Evolutionary conservation across 345 rosid genomes (phyloP).

Genomic region (Citrus maxima): DNA sequence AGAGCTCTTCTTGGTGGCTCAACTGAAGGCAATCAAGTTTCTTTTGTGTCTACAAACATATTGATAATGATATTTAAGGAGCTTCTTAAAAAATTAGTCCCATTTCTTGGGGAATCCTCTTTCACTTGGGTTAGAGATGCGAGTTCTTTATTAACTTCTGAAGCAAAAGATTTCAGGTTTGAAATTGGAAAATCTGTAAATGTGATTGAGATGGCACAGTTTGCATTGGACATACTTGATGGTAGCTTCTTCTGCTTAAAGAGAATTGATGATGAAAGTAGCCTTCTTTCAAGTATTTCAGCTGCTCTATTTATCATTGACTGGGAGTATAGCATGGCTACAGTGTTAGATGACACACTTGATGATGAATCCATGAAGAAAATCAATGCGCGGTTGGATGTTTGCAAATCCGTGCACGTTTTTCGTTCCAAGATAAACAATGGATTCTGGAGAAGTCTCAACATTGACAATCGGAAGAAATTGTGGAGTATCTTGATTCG

Average conservation of each 20-base stretch:
- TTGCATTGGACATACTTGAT: constrained; percentile 61
- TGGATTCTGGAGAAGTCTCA: constrained; percentile 50
- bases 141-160: constrained; percentile 35
- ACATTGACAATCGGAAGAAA: constrained; percentile 40
- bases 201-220: constrained; percentile 43
- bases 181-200: constrained; percentile 27
- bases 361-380: constrained; percentile 32
- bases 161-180: constrained; percentile 23
- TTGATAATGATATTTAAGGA: constrained; percentile 44
- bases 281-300: constrained; percentile 50
- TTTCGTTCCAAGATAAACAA: constrained; percentile 43
- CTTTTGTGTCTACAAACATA: constrained; percentile 57
- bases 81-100: constrained; percentile 45
- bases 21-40: constrained; percentile 37
- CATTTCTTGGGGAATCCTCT: constrained; percentile 58
- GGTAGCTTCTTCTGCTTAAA: constrained; percentile 62
- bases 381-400: constrained; percentile 33
- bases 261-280: constrained; percentile 47
- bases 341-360: constrained; percentile 28
- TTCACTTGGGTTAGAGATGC: constrained; percentile 57
- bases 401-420: constrained; percentile 40
- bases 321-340: constrained; percentile 61
- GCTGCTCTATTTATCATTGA: constrained; percentile 58
- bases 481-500: constrained; percentile 49
- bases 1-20: constrained; percentile 84